phyloP scores from a whole-genome alignment of 1,284 basidiomycete genomes.

The Phenoliferia sp. region DNA sequence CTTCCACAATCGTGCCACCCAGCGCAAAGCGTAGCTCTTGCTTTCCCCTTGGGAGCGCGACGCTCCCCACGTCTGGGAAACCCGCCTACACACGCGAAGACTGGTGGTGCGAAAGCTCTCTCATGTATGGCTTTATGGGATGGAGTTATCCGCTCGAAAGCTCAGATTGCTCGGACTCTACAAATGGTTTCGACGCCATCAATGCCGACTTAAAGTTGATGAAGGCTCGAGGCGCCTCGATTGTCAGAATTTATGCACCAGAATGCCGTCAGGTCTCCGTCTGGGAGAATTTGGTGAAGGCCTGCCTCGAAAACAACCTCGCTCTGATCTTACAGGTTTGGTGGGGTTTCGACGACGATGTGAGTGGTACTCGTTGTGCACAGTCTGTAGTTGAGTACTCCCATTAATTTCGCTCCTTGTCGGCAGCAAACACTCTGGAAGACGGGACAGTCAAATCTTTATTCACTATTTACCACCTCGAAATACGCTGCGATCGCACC shows the following conservation, averaged over 20 bases:
- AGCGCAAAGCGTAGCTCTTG: not conserved
- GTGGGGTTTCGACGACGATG: constrained; percentile 1
- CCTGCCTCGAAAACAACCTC: not conserved
- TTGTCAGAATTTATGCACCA: not conserved
- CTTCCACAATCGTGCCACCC: not conserved
- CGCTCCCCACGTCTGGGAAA: not conserved
- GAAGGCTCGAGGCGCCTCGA: constrained; percentile 1
- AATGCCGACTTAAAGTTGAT: not conserved
- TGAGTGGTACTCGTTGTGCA: not conserved
- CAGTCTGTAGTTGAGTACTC: too few species aligned
- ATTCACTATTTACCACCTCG: constrained; percentile 3
- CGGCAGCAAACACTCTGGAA: not conserved
- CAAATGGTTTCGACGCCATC: not conserved
- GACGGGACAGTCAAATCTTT: not conserved
- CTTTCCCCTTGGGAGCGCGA: constrained; percentile 1
- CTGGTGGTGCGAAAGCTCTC: not conserved
- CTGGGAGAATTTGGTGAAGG: constrained; percentile 1
- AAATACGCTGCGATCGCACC: not conserved
- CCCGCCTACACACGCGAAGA: not conserved
- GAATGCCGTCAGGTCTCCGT: not conserved
- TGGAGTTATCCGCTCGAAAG: not conserved
- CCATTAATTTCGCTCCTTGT: not conserved
- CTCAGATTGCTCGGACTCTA: not conserved
- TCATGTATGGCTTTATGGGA: constrained; percentile 1
- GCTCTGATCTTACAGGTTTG: not conserved